phyloP scores from a whole-genome alignment of 2,329 filamentous ascomycete genomes.

The Pseudogymnoascus sp. region DNA sequence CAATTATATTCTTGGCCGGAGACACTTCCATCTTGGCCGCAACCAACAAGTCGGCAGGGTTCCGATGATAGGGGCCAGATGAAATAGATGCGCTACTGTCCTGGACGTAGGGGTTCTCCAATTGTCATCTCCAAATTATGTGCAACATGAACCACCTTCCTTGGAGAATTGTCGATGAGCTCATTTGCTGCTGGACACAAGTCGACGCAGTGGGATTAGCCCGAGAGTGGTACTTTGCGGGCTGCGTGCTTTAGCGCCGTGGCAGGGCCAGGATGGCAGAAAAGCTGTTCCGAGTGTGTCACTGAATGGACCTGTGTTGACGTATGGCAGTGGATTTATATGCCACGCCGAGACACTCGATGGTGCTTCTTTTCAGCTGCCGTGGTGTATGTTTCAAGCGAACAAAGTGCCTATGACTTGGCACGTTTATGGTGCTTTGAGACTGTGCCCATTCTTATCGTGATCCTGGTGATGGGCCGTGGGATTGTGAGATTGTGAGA shows the following conservation, averaged over 20 bases:
- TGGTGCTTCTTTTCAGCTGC: slow-evolving; percentile 1
- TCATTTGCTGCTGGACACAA: neutral
- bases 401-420: neutral
- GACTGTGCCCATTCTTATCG: neutral
- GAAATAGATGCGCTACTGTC: neutral
- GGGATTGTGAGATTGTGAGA: neutral
- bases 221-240: neutral
- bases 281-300: neutral
- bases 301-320: neutral
- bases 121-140: neutral
- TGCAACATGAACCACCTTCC: neutral
- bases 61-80: neutral
- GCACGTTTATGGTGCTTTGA: neutral
- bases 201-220: neutral
- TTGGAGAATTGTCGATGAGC: slow-evolving; percentile 3
- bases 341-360: neutral
- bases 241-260: slow-evolving; percentile 5
- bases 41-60: neutral
- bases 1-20: neutral
- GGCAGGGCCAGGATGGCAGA: neutral
- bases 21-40: neutral
- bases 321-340: slow-evolving; percentile 4
- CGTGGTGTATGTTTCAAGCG: neutral
- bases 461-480: neutral
- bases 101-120: neutral